These are phyloP conservation scores for Parasitella parasitica DNA, from an alignment of 371 early-diverging fungal species.

Conservation along the genomic window DNA sequence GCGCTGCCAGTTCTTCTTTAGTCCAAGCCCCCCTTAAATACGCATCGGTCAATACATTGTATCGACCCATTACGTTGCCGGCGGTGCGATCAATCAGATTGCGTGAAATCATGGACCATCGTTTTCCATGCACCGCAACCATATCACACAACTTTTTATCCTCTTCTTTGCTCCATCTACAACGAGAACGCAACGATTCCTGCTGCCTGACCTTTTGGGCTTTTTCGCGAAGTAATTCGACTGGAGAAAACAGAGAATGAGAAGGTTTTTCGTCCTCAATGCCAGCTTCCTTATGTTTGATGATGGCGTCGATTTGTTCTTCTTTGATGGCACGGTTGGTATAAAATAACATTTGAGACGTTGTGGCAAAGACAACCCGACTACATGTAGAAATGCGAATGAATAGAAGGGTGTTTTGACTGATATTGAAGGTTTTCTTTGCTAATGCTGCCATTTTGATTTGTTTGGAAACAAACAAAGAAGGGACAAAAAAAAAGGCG, in stretches of 20 bases:
- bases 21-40: constrained; percentile 31
- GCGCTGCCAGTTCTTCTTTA: constrained; percentile 19
- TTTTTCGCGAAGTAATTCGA: constrained; percentile 8
- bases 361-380: background rate
- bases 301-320: too few relatives aligned
- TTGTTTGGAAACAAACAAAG: too few relatives aligned
- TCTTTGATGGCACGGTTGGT: too few relatives aligned
- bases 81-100: constrained; percentile 23
- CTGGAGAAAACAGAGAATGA: background rate
- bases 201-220: background rate
- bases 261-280: background rate
- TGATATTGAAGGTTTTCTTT: background rate
- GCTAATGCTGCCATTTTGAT: background rate
- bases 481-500: background rate
- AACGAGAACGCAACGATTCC: constrained; percentile 9
- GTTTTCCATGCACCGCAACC: background rate
- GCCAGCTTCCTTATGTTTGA: background rate
- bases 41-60: constrained; percentile 3
- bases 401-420: too few relatives aligned
- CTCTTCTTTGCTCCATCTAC: constrained; percentile 34
- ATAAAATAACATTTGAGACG: background rate
- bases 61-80: constrained; percentile 17
- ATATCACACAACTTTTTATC: constrained; percentile 17
- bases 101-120: constrained; percentile 22
- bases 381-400: background rate